phyloP scores from a whole-genome alignment of 345 rosid genomes.

The Populus euphratica region DNA sequence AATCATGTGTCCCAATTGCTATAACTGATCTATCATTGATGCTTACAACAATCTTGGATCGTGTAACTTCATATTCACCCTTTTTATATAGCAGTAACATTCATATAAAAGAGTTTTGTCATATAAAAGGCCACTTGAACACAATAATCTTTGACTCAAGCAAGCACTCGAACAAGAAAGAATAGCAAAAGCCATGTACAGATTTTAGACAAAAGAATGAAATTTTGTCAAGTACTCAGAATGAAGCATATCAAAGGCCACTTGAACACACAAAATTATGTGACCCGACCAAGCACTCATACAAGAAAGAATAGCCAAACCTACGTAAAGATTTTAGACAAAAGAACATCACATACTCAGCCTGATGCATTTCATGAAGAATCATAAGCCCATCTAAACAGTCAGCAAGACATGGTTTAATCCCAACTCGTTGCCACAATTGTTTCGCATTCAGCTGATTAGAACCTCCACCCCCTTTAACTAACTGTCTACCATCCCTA shows the following conservation, averaged over 20 bases:
- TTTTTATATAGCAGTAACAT: not conserved
- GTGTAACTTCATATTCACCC: not conserved
- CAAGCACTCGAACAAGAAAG: not conserved
- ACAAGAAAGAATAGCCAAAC: not conserved
- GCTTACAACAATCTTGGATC: not conserved
- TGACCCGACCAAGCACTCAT: no score
- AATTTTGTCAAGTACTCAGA: constrained; percentile 50
- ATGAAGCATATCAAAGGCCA: constrained; percentile 21
- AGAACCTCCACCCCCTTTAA: constrained; percentile 45
- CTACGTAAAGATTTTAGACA: not conserved
- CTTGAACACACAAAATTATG: no score
- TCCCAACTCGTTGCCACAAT: constrained; percentile 54
- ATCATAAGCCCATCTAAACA: constrained; percentile 68
- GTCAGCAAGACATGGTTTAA: constrained; percentile 63
- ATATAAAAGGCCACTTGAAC: not conserved
- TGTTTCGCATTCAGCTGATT: constrained; percentile 37
- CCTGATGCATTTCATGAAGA: constrained; percentile 61
- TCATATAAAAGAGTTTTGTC: not conserved
- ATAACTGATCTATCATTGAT: not conserved
- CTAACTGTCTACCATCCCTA: constrained; percentile 51
- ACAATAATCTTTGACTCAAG: not conserved
- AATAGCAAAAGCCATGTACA: not conserved
- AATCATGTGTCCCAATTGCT: not conserved
- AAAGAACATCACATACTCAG: constrained; percentile 48
- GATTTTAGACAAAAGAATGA: not conserved